Evolutionary conservation across 805 yeast genomes (phyloP).

Genomic region (Saccharomycopsis babjevae): DNA sequence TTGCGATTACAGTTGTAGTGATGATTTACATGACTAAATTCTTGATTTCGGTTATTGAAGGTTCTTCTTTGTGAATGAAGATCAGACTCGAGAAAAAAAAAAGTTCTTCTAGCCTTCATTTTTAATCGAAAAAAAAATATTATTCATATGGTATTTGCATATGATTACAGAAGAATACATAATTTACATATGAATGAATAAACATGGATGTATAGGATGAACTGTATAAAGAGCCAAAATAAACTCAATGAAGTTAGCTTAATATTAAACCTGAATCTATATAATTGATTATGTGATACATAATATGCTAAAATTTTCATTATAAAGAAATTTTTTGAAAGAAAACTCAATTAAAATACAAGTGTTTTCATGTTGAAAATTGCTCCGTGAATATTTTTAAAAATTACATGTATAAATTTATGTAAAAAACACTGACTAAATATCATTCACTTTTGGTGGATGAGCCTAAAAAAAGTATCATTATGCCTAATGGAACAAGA

Average conservation of each 20-base stretch:
- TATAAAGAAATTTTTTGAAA: too few relatives aligned
- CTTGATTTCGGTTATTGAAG: background rate
- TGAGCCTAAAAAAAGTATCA: conserved; percentile 11
- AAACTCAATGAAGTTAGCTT: too few relatives aligned
- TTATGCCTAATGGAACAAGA: conserved; percentile 12
- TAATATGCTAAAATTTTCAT: too few relatives aligned
- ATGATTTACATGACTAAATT: background rate
- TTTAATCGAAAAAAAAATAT: background rate
- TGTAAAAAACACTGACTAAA: background rate
- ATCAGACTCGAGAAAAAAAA: background rate
- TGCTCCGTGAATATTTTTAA: too few relatives aligned
- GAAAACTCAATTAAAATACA: too few relatives aligned
- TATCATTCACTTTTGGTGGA: background rate
- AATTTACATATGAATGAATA: too few relatives aligned
- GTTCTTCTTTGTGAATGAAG: background rate
- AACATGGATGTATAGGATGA: too few relatives aligned
- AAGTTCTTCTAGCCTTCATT: background rate
- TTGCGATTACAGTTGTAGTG: background rate
- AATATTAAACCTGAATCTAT: too few relatives aligned
- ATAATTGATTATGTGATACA: too few relatives aligned
- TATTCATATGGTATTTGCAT: background rate
- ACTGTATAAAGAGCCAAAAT: too few relatives aligned
- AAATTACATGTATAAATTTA: background rate
- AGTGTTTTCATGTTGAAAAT: too few relatives aligned
- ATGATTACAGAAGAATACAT: background rate